Evolutionary conservation across 2,329 filamentous ascomycete genomes (phyloP).

Genomic region (Plenodomus biglobosus): DNA sequence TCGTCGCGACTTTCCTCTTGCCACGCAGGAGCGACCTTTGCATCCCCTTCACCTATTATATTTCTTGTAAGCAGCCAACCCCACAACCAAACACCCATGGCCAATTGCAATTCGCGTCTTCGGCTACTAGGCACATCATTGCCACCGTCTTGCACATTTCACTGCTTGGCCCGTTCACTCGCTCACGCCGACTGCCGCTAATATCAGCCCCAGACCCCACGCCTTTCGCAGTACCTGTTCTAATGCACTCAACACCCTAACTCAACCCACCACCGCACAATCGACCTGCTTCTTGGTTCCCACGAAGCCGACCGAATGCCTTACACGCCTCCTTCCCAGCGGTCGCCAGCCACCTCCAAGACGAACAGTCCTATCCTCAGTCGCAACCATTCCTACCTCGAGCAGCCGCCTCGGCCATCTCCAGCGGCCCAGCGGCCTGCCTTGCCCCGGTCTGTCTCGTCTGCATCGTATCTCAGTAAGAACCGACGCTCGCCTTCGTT

Average conservation of each 20-base stretch:
- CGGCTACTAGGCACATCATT: not conserved
- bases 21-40: slow-evolving; percentile 17
- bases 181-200: slow-evolving; percentile 17
- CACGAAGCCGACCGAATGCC: slow-evolving; percentile 65
- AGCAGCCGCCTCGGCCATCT: slow-evolving; percentile 40
- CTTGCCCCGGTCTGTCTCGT: slow-evolving; percentile 59
- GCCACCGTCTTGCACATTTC: slow-evolving; percentile 2
- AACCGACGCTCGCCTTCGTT: slow-evolving; percentile 61
- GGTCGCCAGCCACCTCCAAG: slow-evolving; percentile 61
- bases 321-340: slow-evolving; percentile 78
- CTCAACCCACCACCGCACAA: slow-evolving; percentile 29
- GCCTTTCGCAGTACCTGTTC: slow-evolving; percentile 25
- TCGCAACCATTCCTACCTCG: slow-evolving; percentile 55
- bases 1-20: slow-evolving; percentile 8
- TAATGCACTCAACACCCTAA: slow-evolving; percentile 49
- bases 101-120: not conserved
- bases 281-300: slow-evolving; percentile 35
- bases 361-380: slow-evolving; percentile 54
- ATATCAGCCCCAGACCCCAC: slow-evolving; percentile 14
- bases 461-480: slow-evolving; percentile 62
- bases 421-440: slow-evolving; percentile 46
- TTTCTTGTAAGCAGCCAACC: slow-evolving; percentile 1
- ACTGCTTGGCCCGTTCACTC: slow-evolving; percentile 7
- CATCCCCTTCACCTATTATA: slow-evolving; percentile 20
- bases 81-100: not conserved